These are phyloP conservation scores for Grifola frondosa DNA, from an alignment of 1,284 basidiomycete genomes.

Conservation along the genomic window DNA sequence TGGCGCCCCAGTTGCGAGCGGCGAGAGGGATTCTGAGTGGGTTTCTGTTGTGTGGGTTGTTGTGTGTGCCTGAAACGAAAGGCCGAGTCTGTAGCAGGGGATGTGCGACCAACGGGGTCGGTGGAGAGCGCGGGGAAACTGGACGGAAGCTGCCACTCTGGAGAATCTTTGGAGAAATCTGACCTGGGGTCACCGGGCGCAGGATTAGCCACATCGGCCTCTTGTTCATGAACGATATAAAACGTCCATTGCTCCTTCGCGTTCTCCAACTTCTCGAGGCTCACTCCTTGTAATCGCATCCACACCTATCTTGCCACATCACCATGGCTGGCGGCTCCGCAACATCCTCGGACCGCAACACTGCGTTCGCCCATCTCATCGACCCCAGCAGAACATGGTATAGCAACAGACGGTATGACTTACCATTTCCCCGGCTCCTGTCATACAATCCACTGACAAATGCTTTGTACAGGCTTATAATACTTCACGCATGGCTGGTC, in stretches of 20 bases:
- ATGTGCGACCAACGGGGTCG: background rate
- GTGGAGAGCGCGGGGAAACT: conserved; percentile 17
- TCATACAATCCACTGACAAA: conserved; percentile 1
- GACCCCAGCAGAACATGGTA: conserved; percentile 70
- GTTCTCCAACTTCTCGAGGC: conserved; percentile 31
- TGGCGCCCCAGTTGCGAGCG: no score
- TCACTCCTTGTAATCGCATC: conserved; percentile 22
- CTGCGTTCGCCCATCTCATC: conserved; percentile 53
- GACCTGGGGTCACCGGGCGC: conserved; percentile 16
- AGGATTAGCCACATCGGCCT: conserved; percentile 20
- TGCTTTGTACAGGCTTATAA: conserved; percentile 47
- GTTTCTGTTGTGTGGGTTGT: background rate
- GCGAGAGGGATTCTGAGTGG: background rate
- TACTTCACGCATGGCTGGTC: conserved; percentile 66
- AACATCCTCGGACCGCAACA: conserved; percentile 22
- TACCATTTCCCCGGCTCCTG: background rate
- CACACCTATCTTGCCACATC: conserved; percentile 29
- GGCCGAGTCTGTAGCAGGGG: no score
- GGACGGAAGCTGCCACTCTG: no score
- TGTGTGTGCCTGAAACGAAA: conserved; percentile 5
- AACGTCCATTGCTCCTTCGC: conserved; percentile 30
- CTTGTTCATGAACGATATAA: conserved; percentile 23
- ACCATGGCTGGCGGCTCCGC: conserved; percentile 52
- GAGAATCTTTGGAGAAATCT: conserved; percentile 33
- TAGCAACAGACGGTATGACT: conserved; percentile 62